Evolutionary conservation across 2,329 filamentous ascomycete species (phyloP).

Genomic region (Phoma sp.): DNA sequence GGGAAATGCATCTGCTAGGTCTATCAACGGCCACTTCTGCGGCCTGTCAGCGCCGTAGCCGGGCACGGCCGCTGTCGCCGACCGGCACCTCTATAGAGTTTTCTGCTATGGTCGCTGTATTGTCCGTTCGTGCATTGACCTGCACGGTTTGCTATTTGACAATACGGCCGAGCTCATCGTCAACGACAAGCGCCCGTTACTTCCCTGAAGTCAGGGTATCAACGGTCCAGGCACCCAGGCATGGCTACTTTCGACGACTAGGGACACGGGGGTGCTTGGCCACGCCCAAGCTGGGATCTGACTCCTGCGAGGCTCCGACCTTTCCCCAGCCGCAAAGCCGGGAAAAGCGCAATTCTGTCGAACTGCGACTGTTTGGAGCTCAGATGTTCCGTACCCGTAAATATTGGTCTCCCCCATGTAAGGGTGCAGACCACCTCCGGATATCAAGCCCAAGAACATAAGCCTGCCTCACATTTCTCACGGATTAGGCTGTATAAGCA

Average conservation of each 20-base stretch:
- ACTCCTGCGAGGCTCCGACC: slow-evolving; percentile 51
- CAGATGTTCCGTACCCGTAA: slow-evolving; percentile 44
- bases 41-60: slow-evolving; percentile 23
- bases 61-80: slow-evolving; percentile 10
- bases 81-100: slow-evolving; percentile 8
- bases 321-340: slow-evolving; percentile 47
- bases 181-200: slow-evolving; percentile 30
- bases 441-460: slow-evolving; percentile 35
- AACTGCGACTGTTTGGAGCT: slow-evolving; percentile 40
- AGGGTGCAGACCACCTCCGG: slow-evolving; percentile 42
- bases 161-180: slow-evolving; percentile 7
- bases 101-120: slow-evolving; percentile 6
- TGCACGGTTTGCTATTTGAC: background rate
- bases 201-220: slow-evolving; percentile 34
- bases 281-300: slow-evolving; percentile 38
- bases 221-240: slow-evolving; percentile 36
- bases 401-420: slow-evolving; percentile 44
- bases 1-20: slow-evolving; percentile 22
- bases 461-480: slow-evolving; percentile 43
- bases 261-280: slow-evolving; percentile 47
- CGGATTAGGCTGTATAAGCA: slow-evolving; percentile 11
- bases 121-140: slow-evolving; percentile 16
- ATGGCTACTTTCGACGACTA: slow-evolving; percentile 41
- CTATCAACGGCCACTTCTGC: slow-evolving; percentile 25
- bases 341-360: slow-evolving; percentile 41